Conservation (phyloP, 2,329 filamentous ascomycete genomes). For the Periglandula ipomoeae region DNA sequence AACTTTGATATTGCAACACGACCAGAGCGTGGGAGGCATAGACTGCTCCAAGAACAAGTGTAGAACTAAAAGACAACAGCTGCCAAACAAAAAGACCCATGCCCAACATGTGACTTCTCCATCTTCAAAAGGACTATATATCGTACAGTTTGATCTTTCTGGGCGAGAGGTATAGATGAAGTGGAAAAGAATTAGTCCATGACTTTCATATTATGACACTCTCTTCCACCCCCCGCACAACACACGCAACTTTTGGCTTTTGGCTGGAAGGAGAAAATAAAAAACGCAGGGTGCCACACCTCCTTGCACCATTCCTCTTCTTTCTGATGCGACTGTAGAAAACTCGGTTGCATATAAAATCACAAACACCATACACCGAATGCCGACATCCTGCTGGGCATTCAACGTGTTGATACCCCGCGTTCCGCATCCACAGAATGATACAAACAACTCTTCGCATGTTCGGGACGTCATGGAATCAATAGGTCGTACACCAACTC, state of each 20-base stretch:
- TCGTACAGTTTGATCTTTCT: neutral
- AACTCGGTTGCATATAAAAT: neutral
- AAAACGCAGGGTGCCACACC: neutral
- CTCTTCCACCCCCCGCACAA: too few relatives aligned
- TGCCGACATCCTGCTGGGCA: neutral
- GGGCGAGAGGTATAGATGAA: neutral
- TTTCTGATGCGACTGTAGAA: neutral
- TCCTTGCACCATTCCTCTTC: neutral
- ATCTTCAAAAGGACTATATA: neutral
- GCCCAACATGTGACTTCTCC: neutral
- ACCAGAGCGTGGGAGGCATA: too few relatives aligned
- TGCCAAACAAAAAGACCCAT: conserved; percentile 3
- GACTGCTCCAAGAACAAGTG: too few relatives aligned
- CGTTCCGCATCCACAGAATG: neutral
- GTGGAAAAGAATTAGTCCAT: too few relatives aligned
- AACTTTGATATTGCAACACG: too few relatives aligned
- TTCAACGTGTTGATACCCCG: neutral
- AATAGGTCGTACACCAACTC: neutral
- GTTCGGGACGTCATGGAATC: neutral
- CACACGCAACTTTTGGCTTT: neutral
- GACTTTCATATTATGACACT: too few relatives aligned
- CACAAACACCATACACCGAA: conserved; percentile 5
- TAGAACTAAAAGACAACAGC: too few relatives aligned
- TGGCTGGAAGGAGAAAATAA: neutral
- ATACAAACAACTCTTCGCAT: neutral